Base-by-base conservation (phyloP, 495 filamentous ascomycete genomes). In the Cudoniella acicularis region DNA sequence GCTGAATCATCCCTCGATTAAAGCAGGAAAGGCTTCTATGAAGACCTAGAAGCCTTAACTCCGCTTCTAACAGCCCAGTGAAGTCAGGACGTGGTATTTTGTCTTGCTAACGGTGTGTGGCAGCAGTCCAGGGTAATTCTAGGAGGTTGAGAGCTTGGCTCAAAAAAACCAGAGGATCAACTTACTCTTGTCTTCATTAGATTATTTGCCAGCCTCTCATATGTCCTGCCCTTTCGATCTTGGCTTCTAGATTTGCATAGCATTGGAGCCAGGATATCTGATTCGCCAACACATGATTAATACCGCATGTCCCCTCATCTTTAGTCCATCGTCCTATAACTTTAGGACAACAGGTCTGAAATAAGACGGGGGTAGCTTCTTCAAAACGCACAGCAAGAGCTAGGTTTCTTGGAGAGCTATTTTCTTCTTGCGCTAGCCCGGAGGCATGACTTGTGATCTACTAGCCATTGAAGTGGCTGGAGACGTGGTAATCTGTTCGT, bases 401-500 rank as follows among this genome's bases (percentile, higher is more conserved):
- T 42, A 36, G 60, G 62, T 54, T 54, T 48, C 25, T 11, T 61
- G 55, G 43, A 47, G 18, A 36, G 26, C 50, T 13, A 25, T 60
- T 65, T 73, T 70, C 24, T 59, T 77, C 61, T 77, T 61, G 74
- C 74, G 74, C 74, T 75, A 66, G 62, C 62, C 60, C 59, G 59
- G 47, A 53, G 62, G 58, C 57, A 61, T 64, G 54, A 76, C 74
- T 74, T 72, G 74, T 77, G 74, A 77, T 77, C 74, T 64, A 49
- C 61, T 73, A 77, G 71, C 68, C 62, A 72, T 65, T 62, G 67
- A 65, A 51, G 54, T 30, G 49, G 64, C 69, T 76, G 70, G 65
- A 75, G 73, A 75, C 70, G 72, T 69, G 64, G 63, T 64, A 56
- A 64, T 73, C 75, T 77, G 75, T 76, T 69, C 75, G 73, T 70